A percentile compares a stretch with the other conserved stretches of the same genome.
Evolutionary conservation across 31 red algal species (phyloP).

Genomic region (Pterothamnion heteromorphum): DNA sequence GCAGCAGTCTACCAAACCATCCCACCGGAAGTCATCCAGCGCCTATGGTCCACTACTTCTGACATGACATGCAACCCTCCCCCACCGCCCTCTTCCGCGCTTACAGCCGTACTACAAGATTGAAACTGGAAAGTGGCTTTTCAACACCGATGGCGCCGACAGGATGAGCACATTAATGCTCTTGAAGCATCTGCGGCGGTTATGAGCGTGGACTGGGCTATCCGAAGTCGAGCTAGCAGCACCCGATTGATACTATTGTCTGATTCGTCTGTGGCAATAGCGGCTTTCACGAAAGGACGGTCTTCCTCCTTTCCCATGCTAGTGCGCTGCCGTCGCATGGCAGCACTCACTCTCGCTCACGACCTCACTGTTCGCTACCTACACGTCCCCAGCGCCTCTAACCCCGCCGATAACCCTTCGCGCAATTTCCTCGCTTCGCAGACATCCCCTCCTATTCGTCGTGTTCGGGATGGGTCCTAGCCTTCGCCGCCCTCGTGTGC

Average conservation of each 20-base stretch:
- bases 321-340: not conserved
- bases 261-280: not conserved
- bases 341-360: not conserved
- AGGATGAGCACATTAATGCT: not conserved
- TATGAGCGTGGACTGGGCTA: not conserved
- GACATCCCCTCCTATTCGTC: no score
- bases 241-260: not conserved
- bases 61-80: no score
- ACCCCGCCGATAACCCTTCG: not conserved
- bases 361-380: not conserved
- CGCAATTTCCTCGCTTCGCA: no score
- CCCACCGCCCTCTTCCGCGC: not conserved
- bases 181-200: not conserved
- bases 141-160: not conserved
- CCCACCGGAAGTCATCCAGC: not conserved
- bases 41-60: not conserved
- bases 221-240: not conserved
- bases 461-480: no score
- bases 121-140: no score
- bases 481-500: no score
- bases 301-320: not conserved
- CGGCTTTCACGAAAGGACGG: not conserved
- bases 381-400: not conserved
- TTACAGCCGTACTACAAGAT: not conserved
- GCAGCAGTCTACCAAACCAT: not conserved